Base-by-base conservation (phyloP, 345 rosid genomes). In the Pelargonium nanum region DNA sequence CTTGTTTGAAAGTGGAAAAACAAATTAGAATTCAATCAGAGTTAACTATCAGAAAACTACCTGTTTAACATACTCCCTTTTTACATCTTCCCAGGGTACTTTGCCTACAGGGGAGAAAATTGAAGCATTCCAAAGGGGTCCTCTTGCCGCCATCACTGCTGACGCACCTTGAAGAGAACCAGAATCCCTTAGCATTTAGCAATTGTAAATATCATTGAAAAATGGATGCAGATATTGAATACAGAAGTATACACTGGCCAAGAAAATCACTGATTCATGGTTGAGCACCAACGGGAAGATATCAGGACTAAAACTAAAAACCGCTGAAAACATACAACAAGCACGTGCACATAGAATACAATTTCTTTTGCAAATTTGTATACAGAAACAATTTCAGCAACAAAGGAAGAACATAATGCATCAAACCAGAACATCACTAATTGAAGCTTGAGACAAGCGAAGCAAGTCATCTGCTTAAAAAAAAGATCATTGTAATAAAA, bases 91-190 rank as follows among this genome's bases (percentile, higher is more conserved):
- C 92, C 88, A 88, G 6, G 74, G 81, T 50, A 74, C 34, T 66
- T 80, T 80, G 44, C 87, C 92, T 69, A 74, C 70, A 22, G 96
- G 76, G 64, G 90, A 91, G 82, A 86, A 91, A 74, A 91, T 63
- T 25, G 98, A 91, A 64, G 84, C 90, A 78, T 91, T 91, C 98
- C 98, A 88, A 69, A 86, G 80, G 59, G 96, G 96, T 66, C 96
- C 98, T 78, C 98, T 86, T 13, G 90, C 96, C 72, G 80, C 92
- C 96, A 91, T 91, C 70, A 83, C 87, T 4, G 98, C 83, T 2
- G 90, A 83, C 50, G 95, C 95, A 52, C 98, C 97, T 85, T 72
- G 26, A 55, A 65, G 55, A 63, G 51, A 64, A 63, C 21, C 6
- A 23, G 17, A 10, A 59, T 26, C 40, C 63, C 62, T 54, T n/a